Conservation (phyloP, 2,329 filamentous ascomycete species). For the Aspergillus fumigatiaffinis region DNA sequence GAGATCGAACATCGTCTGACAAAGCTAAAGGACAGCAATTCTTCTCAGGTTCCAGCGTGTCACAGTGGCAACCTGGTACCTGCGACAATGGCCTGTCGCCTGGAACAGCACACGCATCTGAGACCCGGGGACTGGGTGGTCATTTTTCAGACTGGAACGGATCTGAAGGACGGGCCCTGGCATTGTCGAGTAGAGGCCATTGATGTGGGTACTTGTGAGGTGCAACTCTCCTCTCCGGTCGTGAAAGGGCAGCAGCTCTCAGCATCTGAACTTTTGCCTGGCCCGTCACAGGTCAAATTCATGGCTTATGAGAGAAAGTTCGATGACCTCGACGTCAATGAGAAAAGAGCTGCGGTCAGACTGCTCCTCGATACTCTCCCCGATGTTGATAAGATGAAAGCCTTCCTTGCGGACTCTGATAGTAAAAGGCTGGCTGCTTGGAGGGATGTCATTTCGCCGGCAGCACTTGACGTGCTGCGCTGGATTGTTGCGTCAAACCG, state of each 20-base stretch:
- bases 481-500: constrained; percentile 91
- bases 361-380: constrained; percentile 40
- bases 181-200: constrained; percentile 52
- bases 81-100: constrained; percentile 41
- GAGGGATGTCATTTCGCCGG: constrained; percentile 59
- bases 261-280: not conserved
- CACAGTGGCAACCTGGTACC: constrained; percentile 6
- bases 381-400: constrained; percentile 36
- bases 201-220: constrained; percentile 38
- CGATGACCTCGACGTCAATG: constrained; percentile 28
- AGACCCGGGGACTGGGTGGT: constrained; percentile 53
- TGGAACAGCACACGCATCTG: constrained; percentile 34
- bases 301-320: constrained; percentile 37
- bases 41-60: too few relatives aligned
- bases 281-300: constrained; percentile 8
- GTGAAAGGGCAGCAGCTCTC: not conserved
- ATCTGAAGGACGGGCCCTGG: constrained; percentile 18
- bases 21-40: not conserved
- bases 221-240: constrained; percentile 35
- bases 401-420: constrained; percentile 36
- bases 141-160: constrained; percentile 20
- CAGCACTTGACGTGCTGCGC: constrained; percentile 65
- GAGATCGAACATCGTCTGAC: not conserved
- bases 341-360: constrained; percentile 30
- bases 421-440: constrained; percentile 46